phyloP scores from a whole-genome alignment of 441 rosid genomes.

The Eruca vesicaria region DNA sequence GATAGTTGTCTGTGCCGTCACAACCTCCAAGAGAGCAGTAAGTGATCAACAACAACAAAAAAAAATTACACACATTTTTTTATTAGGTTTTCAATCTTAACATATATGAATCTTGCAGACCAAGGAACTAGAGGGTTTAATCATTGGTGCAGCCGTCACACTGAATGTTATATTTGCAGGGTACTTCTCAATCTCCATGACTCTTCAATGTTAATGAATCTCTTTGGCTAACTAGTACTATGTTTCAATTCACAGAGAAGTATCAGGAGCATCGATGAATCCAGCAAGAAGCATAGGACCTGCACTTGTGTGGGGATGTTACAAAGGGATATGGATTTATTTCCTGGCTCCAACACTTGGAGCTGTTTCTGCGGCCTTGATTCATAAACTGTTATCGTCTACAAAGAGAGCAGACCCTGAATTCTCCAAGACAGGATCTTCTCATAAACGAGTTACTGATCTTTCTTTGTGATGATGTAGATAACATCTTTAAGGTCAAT shows the following conservation, averaged over 20 bases:
- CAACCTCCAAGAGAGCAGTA: constrained; percentile 27
- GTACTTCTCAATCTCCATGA: constrained; percentile 1
- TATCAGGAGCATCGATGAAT: constrained; percentile 57
- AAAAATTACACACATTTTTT: neutral
- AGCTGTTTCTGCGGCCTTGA: constrained; percentile 29
- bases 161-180: constrained; percentile 33
- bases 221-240: constrained; percentile 6
- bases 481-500: neutral
- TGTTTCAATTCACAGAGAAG: constrained; percentile 29
- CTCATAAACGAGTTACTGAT: constrained; percentile 37
- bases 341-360: constrained; percentile 36
- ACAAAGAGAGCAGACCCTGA: constrained; percentile 58
- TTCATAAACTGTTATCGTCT: constrained; percentile 26
- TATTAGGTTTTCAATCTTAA: constrained; percentile 10
- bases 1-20: constrained; percentile 29
- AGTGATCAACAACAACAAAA: constrained; percentile 5
- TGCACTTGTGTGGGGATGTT: constrained; percentile 38
- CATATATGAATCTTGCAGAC: constrained; percentile 19
- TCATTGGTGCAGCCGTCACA: constrained; percentile 31
- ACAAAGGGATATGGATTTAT: constrained; percentile 33
- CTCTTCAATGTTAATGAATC: neutral
- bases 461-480: constrained; percentile 25
- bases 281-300: constrained; percentile 48
- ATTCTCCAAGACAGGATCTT: constrained; percentile 64
- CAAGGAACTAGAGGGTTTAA: constrained; percentile 22